Evolutionary conservation across 2,329 filamentous ascomycete species (phyloP), one percentile per base, ranked within the genome.

Genomic region (Neopestalotiopsis sp.): DNA sequence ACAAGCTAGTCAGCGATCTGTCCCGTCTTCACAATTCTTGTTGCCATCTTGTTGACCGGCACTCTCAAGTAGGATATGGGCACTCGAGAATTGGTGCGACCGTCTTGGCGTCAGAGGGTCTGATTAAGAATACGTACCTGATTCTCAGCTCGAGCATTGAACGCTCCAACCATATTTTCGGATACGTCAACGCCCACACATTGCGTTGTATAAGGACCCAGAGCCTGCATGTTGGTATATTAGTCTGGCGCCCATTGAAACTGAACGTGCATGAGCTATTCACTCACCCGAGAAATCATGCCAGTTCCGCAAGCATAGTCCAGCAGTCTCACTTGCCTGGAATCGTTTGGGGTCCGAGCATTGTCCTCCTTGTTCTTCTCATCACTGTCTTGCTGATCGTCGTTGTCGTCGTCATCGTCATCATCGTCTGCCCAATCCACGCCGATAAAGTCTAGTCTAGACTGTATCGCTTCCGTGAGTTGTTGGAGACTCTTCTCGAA

Each of bases 231-330:
- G 13, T 56, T 34, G 20, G 32, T 3, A 12, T 7, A 32, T 69
- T 28, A 73, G 40, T 32, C 40, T 9, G 42, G 12, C 45, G 32
- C 20, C 20, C 45, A 69, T 67, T 24, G 14, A 12, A 14, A 32
- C n/a, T 32, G 64, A 68, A 40, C 40, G 42, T 5, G 24, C 62
- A 30, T 65, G 13, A 28, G 24, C 32, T 49, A 53, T 14, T 24
- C 24, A 80, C 85, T 73, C 76, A 92, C 90, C 78, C 87, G 85
- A 13, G 91, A 91, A 71, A 93, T 83, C 67, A 88, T 79, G 2
- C 91, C 91, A 5, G 91, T 90, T 9, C 92, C 92, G 76, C 92
- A 94, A 17, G 92, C 92, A 79, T 94, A 95, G 77, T 95, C 92
- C 1, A 94, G 82, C 24, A 94, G 79, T 61, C 86, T 85, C 57